Percentiles rank a stretch among this genome's conserved stretches.
phyloP scores from a whole-genome alignment of 345 rosid species.

The Gossypium longicalyx region DNA sequence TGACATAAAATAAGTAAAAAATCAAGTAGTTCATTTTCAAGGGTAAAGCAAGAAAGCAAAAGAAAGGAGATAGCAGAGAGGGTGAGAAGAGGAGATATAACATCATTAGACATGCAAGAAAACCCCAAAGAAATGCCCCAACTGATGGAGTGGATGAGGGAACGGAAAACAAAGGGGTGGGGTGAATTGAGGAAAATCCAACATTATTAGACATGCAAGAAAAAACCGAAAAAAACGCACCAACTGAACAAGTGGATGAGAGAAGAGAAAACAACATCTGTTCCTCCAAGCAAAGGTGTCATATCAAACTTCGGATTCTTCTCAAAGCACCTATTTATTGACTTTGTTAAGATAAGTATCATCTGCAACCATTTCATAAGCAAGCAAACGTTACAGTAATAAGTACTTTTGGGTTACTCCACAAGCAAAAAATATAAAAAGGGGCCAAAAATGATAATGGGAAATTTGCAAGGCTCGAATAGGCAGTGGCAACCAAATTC shows the following conservation, averaged over 20 bases:
- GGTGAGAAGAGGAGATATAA: neutral
- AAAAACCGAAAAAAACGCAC: slow-evolving; percentile 43
- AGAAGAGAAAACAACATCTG: slow-evolving; percentile 95
- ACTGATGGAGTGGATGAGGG: slow-evolving; percentile 82
- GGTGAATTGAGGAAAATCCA: slow-evolving; percentile 3
- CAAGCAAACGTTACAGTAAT: slow-evolving; percentile 12
- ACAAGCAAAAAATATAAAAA: neutral
- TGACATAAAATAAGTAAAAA: neutral
- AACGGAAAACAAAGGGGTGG: slow-evolving; percentile 61
- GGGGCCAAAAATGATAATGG: neutral
- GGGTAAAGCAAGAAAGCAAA: neutral
- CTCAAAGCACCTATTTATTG: slow-evolving; percentile 91
- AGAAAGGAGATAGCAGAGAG: neutral
- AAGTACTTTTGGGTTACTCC: slow-evolving; percentile 6
- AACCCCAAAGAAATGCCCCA: slow-evolving; percentile 35
- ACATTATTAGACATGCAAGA: neutral
- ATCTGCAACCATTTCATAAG: slow-evolving; percentile 56
- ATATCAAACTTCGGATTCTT: slow-evolving; percentile 97
- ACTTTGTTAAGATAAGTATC: slow-evolving; percentile 92
- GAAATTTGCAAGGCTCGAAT: neutral
- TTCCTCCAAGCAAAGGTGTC: slow-evolving; percentile 98
- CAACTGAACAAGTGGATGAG: slow-evolving; percentile 94
- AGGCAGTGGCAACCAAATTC: neutral
- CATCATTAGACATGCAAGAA: neutral
- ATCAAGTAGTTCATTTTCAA: neutral